These are phyloP conservation scores for Pseudonitzschia multiseries DNA, from an alignment of 108 stramenopile species.

Conservation along the genomic window DNA sequence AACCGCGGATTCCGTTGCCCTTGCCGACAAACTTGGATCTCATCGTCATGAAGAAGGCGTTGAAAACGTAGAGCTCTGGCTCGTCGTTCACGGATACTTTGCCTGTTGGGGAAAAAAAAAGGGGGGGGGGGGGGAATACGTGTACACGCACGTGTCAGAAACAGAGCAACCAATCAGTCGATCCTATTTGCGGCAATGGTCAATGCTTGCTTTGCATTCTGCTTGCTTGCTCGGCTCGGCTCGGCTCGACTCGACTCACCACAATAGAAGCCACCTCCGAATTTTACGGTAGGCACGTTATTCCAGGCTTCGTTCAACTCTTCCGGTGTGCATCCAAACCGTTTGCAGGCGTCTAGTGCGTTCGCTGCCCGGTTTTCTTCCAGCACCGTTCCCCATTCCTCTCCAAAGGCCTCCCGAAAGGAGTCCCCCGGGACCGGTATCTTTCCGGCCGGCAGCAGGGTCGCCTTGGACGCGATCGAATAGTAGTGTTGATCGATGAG, in stretches of 20 bases:
- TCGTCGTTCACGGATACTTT: constrained; percentile 37
- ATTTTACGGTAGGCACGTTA: constrained; percentile 70
- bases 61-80: constrained; percentile 84
- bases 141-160: neutral
- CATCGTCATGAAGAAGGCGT: constrained; percentile 92
- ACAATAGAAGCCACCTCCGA: constrained; percentile 96
- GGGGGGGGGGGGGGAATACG: too few species aligned
- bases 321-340: constrained; percentile 66
- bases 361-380: constrained; percentile 76
- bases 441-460: constrained; percentile 75
- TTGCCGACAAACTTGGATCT: constrained; percentile 80
- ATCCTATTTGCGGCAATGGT: neutral
- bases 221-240: too few species aligned
- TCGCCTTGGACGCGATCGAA: constrained; percentile 93
- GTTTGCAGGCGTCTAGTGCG: constrained; percentile 89
- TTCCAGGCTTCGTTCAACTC: constrained; percentile 82
- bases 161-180: neutral
- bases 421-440: constrained; percentile 85
- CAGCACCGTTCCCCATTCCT: constrained; percentile 80
- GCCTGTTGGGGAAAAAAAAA: constrained; percentile 2
- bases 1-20: constrained; percentile 80
- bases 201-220: neutral
- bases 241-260: too few species aligned
- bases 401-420: constrained; percentile 86
- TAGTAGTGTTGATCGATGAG: constrained; percentile 96